A percentile compares a stretch with the other conserved stretches of the same genome.
These are phyloP conservation scores for Stentor coeruleus DNA, from an alignment of 73 alveolate genomes.

Conservation along the genomic window DNA sequence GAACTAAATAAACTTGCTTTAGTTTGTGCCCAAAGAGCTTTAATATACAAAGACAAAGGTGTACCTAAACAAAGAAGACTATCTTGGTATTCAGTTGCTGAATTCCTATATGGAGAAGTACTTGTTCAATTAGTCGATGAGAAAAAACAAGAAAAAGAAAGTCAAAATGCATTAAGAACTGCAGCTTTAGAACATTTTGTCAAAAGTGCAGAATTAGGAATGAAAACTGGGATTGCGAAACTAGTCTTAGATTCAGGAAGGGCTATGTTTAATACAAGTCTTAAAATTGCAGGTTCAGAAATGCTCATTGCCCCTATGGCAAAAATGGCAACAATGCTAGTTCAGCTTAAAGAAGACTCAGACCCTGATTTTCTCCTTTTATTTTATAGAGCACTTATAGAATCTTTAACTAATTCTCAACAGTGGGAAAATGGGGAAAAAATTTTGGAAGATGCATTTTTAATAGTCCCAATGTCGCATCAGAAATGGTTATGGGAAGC, in stretches of 20 bases:
- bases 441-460: constrained; percentile 93
- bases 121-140: constrained; percentile 87
- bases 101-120: constrained; percentile 90
- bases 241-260: constrained; percentile 72
- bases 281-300: constrained; percentile 61
- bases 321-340: constrained; percentile 48
- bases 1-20: constrained; percentile 78
- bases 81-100: constrained; percentile 98
- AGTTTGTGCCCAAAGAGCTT: constrained; percentile 89
- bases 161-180: constrained; percentile 78
- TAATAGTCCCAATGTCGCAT: constrained; percentile 87
- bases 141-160: constrained; percentile 91
- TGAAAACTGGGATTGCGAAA: constrained; percentile 61
- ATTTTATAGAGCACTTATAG: constrained; percentile 78
- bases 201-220: constrained; percentile 72
- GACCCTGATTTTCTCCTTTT: constrained; percentile 96
- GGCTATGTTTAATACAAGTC: constrained; percentile 77
- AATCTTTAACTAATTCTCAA: constrained; percentile 87
- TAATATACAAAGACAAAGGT: constrained; percentile 73
- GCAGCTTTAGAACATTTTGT: constrained; percentile 78
- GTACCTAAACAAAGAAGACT: constrained; percentile 44
- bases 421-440: constrained; percentile 97
- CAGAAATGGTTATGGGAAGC: constrained; percentile 96
- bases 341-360: constrained; percentile 66
- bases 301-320: constrained; percentile 63